phyloP scores from a whole-genome alignment of 768 basidiomycete genomes.

The Saitozyma podzolica region DNA sequence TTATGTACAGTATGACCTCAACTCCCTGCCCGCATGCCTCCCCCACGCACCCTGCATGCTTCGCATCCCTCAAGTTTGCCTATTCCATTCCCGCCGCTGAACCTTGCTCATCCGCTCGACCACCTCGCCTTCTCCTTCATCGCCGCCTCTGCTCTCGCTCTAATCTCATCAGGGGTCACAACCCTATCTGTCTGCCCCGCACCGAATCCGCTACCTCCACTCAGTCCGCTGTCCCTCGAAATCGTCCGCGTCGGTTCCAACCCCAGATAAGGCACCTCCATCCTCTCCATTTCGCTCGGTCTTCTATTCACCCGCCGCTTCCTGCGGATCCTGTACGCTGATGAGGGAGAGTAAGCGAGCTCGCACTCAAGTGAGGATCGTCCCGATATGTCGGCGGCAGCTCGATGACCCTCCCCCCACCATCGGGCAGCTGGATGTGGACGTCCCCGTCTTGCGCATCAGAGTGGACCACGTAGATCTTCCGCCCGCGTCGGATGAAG shows the following conservation, averaged over 20 bases:
- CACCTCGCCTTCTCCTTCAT: slow-evolving; percentile 26
- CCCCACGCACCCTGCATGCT: too few species aligned
- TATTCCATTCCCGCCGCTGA: too few species aligned
- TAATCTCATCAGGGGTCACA: slow-evolving; percentile 20
- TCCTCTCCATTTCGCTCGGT: neutral
- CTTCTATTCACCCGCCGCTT: neutral
- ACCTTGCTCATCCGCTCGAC: too few species aligned
- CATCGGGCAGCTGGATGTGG: slow-evolving; percentile 33
- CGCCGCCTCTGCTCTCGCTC: slow-evolving; percentile 34
- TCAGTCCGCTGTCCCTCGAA: neutral
- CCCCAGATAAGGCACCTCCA: slow-evolving; percentile 11
- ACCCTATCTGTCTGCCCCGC: neutral
- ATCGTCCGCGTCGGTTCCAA: neutral
- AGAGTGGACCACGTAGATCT: slow-evolving; percentile 41
- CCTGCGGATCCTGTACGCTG: neutral
- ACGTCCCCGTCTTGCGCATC: slow-evolving; percentile 32
- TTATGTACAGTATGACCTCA: too few species aligned
- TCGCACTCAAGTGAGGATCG: neutral
- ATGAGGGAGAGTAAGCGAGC: slow-evolving; percentile 1
- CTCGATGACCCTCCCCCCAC: slow-evolving; percentile 20
- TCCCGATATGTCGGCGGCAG: slow-evolving; percentile 34
- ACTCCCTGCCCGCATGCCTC: too few species aligned
- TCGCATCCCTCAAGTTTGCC: too few species aligned
- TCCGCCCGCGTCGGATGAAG: slow-evolving; percentile 11
- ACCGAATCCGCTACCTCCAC: neutral